Base-by-base conservation (phyloP, 2,329 filamentous ascomycete species). In the Ustulina deusta region DNA sequence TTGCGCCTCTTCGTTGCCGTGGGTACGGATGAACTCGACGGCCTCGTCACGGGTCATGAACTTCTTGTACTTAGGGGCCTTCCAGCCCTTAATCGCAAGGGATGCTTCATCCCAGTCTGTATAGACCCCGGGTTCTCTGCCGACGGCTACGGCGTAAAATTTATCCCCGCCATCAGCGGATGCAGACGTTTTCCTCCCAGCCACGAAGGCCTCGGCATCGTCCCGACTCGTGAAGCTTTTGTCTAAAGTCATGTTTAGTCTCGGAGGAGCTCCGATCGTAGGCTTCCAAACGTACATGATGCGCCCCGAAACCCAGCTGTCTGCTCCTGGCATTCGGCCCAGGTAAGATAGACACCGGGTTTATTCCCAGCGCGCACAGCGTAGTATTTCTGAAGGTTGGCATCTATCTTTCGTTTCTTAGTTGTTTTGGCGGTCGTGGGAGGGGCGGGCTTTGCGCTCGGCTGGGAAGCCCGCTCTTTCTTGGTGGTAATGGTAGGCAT, bases 131-230 rank as follows among this genome's bases (percentile, higher is more conserved):
- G 88, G 86, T 20, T 78, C 79, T 49, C 80, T 81, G n/a, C 88
- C 89, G 5, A 87, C 81, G 0, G 88, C 89, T 6, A 91, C 87
- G 3, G 84, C 89, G 74, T 90, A 90, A 78, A 85, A 90, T 56
- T 81, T 83, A 57, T 82, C 76, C 52, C 83, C 81, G 46, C 82
- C 78, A 25, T 81, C 74, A 22, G 80, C 74, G 17, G 80, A 76
- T 15, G 76, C 72, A 2, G 77, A 77, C 7, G 79, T 79, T 64
- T 86, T 85, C 71, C 85, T 86, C 54, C 92, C 92, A 0, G 86
- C 88, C 29, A 93, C 84, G 77, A 93, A 97, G 1, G 88, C 89
- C 74, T 92, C 87, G n/a, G 95, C 95, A 67, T 97, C 93, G 69
- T 90, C 86, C 66, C 86, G 83, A 0, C 86, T 89, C 10, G 85